A percentile compares a stretch with the other conserved stretches of the same genome.
Conservation (phyloP, 208 protist species). For the Trichomonas tenax region DNA sequence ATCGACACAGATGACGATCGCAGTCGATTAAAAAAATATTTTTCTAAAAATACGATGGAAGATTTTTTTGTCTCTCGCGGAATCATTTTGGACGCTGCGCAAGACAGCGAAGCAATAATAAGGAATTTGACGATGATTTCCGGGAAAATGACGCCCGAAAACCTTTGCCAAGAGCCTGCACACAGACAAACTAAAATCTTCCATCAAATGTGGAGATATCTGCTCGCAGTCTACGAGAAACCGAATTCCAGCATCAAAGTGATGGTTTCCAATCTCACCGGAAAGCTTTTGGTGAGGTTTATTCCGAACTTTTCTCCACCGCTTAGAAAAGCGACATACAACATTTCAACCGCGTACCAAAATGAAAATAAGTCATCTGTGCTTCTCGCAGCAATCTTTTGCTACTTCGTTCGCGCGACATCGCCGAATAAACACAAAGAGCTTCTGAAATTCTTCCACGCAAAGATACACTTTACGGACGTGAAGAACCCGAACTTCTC, state of each 20-base stretch:
- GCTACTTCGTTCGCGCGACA: neutral
- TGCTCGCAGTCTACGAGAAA: neutral
- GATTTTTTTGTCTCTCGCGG: neutral
- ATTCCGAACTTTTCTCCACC: neutral
- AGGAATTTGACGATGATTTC: neutral
- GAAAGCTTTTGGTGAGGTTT: neutral
- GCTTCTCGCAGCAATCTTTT: neutral
- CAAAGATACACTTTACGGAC: neutral
- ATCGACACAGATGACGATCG: too few relatives aligned
- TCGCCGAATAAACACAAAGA: neutral
- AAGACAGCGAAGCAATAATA: neutral
- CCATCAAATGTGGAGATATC: neutral
- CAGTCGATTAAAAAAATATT: too few relatives aligned
- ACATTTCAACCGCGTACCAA: neutral
- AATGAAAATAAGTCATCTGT: neutral
- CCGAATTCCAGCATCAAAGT: neutral
- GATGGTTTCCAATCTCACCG: neutral
- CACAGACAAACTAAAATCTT: neutral
- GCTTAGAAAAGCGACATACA: neutral
- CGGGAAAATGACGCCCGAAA: neutral
- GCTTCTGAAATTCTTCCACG: neutral
- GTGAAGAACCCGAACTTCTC: neutral
- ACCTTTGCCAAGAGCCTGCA: neutral
- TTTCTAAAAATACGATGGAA: neutral
- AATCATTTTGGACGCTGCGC: neutral